Base-by-base conservation (phyloP, 805 yeast species). In the Metschnikowia baotianmanensis region DNA sequence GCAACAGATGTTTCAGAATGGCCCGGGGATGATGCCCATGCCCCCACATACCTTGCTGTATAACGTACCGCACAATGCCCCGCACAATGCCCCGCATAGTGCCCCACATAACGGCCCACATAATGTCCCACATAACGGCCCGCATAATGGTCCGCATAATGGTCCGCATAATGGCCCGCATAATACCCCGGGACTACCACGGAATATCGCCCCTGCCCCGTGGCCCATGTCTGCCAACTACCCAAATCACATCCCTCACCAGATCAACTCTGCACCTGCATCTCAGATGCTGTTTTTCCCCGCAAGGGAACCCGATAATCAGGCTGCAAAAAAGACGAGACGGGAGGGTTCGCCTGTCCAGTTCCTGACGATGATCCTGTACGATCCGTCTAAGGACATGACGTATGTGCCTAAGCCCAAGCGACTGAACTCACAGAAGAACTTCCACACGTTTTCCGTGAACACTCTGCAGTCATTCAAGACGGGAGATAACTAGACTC, bases 361-460 rank as follows among this genome's bases (percentile, higher is more conserved):
- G 38, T 66, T 65, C 47, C 68, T 70, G 23, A 71, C 73, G 6
- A 67, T 67, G 45, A 43, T 67, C 30, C 71, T 55, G 40, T 67
- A 67, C 39, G 71, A 67, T 43, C 72, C 73, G 10, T 63, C 71
- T 12, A 61, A 58, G 34, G 63, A 55, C 34, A 27, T 40, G 8
- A 35, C 42, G n/a, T n/a, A n/a, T n/a, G n/a, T n/a, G n/a, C 38
- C 47, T 22, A 53, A 27, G 29, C 45, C 47, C 34, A 51, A 50
- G 34, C 31, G 45, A 3, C 33, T 47, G n/a, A 50, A 51, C 31
- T 45, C 50, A 11, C 54, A 47, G 15, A 50, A 48, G 19, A 61
- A 59, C 16, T 53, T 60, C 22, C 60, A 60, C 38, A 52, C 55
- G 13, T 63, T 67, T 38, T 62, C 67, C 1, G 50, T 59, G 38